Evolutionary conservation across 306 rosid genomes (phyloP), one percentile per base, ranked within the genome.

Genomic region (Carpinus fangiana): DNA sequence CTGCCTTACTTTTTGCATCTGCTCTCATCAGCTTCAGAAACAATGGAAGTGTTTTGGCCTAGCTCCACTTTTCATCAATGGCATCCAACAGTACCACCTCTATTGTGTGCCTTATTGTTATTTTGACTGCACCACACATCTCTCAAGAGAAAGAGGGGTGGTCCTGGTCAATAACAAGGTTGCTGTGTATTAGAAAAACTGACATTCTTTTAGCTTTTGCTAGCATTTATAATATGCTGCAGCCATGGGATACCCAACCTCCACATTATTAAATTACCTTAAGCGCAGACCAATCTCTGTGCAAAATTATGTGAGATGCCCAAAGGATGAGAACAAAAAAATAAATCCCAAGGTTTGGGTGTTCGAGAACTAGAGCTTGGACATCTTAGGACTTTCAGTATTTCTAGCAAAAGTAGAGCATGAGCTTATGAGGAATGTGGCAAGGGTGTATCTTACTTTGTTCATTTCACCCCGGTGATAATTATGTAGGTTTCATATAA

Each of bases 201-300:
- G 64, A 2, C 51, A 50, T 21, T 31, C 2, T 57, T 16, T 28
- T 52, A 73, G 20, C 70, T 72, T 74, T 74, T 74, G 46, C 73
- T 17, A 31, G 48, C 53, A 41, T 59, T 76, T 43, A 34, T 62
- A 79, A 72, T 20, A 38, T 60, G 60, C 76, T 47, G 69, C n/a
- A 31, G 69, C n/a, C 16, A 5, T 14, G 65, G 38, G 65, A 23
- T 23, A 23, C 65, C 34, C 16, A 14, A 14, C 7, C 17, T 62
- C 11, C 45, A 5, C 26, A 4, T 13, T 26, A 4, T 66, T 8
- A 66, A n/a, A 0, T 36, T 17, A 66, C 26, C 21, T 43, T 3
- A 41, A 62, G 41, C 0, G 2, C 41, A 41, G 7, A 41, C 21
- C 50, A 66, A 9, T 18, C 47, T n/a, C 51, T 38, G 50, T 38